A percentile compares a stretch with the other conserved stretches of the same genome.
These are phyloP conservation scores for Gracilaria caudata DNA, from an alignment of 23 red algal species.

Conservation along the genomic window DNA sequence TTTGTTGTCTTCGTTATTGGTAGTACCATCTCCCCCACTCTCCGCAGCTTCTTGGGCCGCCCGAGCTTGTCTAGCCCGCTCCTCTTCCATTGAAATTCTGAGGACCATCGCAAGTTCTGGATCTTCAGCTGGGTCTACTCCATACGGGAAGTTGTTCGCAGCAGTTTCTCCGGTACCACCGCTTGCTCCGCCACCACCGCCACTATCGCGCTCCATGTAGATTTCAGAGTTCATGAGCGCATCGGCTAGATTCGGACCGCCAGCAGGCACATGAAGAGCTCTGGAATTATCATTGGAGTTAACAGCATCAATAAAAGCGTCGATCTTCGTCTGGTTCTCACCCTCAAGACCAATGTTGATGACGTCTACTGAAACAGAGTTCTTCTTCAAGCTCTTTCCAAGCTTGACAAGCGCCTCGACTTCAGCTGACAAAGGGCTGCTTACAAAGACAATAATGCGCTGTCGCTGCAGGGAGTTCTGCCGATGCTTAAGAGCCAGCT, in stretches of 20 bases:
- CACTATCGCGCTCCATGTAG: conserved; percentile 52
- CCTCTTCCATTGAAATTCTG: conserved; percentile 97
- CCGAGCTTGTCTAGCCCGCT: conserved; percentile 82
- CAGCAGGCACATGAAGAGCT: conserved; percentile 76
- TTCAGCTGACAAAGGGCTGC: conserved; percentile 58
- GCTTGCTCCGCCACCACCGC: conserved; percentile 44
- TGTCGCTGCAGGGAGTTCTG: conserved; percentile 93
- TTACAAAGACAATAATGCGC: conserved; percentile 90
- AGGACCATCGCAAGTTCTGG: conserved; percentile 98
- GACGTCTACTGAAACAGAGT: conserved; percentile 93
- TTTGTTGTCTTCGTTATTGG: conserved; percentile 7
- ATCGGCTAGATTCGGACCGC: conserved; percentile 73
- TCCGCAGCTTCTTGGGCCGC: conserved; percentile 53
- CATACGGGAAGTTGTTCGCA: conserved; percentile 60
- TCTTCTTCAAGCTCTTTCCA: conserved; percentile 91
- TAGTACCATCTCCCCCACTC: conserved; percentile 30
- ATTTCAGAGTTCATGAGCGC: conserved; percentile 82
- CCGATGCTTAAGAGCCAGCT: conserved; percentile 98
- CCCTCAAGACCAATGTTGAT: conserved; percentile 78
- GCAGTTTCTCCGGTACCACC: conserved; percentile 50
- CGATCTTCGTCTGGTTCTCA: conserved; percentile 82
- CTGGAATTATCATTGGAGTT: conserved; percentile 89
- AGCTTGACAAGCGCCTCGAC: conserved; percentile 75
- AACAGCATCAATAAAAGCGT: conserved; percentile 85
- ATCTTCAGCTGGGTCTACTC: conserved; percentile 84